Conservation (phyloP, 2,329 filamentous ascomycete species). For the Colletotrichum trifolii region DNA sequence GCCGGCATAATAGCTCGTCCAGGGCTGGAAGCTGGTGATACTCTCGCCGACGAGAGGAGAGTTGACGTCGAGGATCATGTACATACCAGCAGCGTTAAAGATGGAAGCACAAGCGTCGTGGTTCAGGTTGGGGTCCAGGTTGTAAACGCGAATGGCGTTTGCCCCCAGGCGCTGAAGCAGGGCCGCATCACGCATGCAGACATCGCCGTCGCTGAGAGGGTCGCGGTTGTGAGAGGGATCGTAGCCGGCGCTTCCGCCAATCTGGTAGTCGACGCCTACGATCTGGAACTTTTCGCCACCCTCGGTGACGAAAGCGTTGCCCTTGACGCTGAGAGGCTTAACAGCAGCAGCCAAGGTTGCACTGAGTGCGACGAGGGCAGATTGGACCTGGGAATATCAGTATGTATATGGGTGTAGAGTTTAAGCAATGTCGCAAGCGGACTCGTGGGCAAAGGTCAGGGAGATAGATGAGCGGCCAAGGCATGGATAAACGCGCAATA, state of each 20-base stretch:
- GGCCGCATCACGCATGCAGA: conserved; percentile 73
- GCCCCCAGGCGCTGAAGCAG: conserved; percentile 73
- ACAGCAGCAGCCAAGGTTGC: conserved; percentile 67
- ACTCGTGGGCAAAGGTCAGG: too few relatives aligned
- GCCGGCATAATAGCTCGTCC: conserved; percentile 67
- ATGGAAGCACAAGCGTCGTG: conserved; percentile 75
- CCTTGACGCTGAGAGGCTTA: conserved; percentile 65
- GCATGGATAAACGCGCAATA: too few relatives aligned
- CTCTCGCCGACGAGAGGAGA: conserved; percentile 70
- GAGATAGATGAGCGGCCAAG: too few relatives aligned
- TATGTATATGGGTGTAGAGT: too few relatives aligned
- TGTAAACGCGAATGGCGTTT: conserved; percentile 78
- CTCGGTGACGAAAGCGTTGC: conserved; percentile 70
- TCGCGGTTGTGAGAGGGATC: conserved; percentile 65
- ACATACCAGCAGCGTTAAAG: conserved; percentile 76
- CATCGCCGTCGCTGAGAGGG: conserved; percentile 67
- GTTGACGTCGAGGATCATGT: conserved; percentile 77
- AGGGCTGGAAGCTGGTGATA: conserved; percentile 65
- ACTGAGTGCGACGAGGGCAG: conserved; percentile 63
- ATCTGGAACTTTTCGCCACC: conserved; percentile 73
- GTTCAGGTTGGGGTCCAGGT: conserved; percentile 73
- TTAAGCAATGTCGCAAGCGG: too few relatives aligned
- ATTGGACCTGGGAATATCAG: conserved; percentile 46
- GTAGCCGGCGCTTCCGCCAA: conserved; percentile 72
- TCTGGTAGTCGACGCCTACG: conserved; percentile 76